These are phyloP conservation scores for Fusarium palustre DNA, from an alignment of 2,329 filamentous ascomycete species.

Conservation along the genomic window DNA sequence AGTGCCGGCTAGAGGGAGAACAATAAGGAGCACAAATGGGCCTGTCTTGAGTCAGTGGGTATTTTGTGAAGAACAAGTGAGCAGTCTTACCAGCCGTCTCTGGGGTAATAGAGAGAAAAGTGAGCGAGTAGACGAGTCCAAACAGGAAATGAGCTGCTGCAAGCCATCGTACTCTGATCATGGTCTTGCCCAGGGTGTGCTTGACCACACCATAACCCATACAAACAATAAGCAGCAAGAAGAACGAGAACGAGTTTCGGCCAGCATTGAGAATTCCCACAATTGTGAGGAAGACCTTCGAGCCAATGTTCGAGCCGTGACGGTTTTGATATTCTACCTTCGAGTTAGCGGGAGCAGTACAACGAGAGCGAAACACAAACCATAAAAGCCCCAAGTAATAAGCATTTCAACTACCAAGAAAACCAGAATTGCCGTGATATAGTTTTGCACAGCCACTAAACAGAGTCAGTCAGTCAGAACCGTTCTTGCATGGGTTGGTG, in stretches of 20 bases:
- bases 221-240: slow-evolving; percentile 95
- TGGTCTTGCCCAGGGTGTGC: slow-evolving; percentile 87
- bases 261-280: slow-evolving; percentile 95
- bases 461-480: slow-evolving; percentile 18
- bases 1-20: slow-evolving; percentile 90
- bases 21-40: slow-evolving; percentile 90
- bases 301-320: slow-evolving; percentile 83
- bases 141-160: slow-evolving; percentile 95
- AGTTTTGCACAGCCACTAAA: slow-evolving; percentile 93
- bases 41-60: slow-evolving; percentile 61
- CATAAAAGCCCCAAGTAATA: slow-evolving; percentile 98
- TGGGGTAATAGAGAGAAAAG: slow-evolving; percentile 87
- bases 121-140: slow-evolving; percentile 91
- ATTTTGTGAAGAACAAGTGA: not conserved
- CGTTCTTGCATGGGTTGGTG: not conserved
- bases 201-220: slow-evolving; percentile 99
- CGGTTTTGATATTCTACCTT: slow-evolving; percentile 86
- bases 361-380: slow-evolving; percentile 57
- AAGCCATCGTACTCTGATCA: slow-evolving; percentile 92
- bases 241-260: slow-evolving; percentile 98
- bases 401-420: slow-evolving; percentile 97
- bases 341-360: slow-evolving; percentile 48
- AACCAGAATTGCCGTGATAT: slow-evolving; percentile 95
- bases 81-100: slow-evolving; percentile 76
- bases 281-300: slow-evolving; percentile 87